Evolutionary conservation across 352 stramenopile species (phyloP).

Genomic region (Pythium monospermum): DNA sequence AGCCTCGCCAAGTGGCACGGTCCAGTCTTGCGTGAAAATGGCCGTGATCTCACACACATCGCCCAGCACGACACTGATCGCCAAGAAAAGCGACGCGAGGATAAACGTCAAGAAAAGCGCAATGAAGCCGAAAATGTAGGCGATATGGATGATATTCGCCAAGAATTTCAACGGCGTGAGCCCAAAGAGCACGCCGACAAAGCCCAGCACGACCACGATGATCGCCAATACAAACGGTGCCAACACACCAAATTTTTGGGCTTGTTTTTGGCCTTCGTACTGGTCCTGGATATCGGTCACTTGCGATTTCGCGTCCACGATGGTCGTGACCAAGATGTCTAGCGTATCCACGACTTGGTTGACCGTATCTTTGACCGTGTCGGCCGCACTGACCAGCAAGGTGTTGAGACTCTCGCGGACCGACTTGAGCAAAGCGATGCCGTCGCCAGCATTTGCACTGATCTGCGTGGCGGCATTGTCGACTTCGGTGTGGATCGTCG

Average conservation of each 20-base stretch:
- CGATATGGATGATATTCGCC: conserved; percentile 69
- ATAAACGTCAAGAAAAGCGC: conserved; percentile 60
- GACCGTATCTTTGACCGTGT: conserved; percentile 32
- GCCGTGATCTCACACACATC: conserved; percentile 54
- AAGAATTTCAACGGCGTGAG: conserved; percentile 54
- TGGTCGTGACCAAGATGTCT: conserved; percentile 20
- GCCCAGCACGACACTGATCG: conserved; percentile 46
- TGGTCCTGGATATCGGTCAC: conserved; percentile 29
- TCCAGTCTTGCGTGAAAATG: conserved; percentile 54
- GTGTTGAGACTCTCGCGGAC: conserved; percentile 31
- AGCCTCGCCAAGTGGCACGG: conserved; percentile 37
- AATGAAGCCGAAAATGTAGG: conserved; percentile 66
- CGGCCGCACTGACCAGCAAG: conserved; percentile 34
- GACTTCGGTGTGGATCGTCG: conserved; percentile 32
- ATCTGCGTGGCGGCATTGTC: conserved; percentile 28
- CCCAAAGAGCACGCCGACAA: conserved; percentile 64
- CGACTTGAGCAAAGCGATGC: conserved; percentile 26
- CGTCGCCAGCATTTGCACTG: conserved; percentile 27
- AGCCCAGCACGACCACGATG: conserved; percentile 42
- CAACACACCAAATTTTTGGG: conserved; percentile 38
- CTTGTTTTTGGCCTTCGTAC: conserved; percentile 40
- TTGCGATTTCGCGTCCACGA: conserved; percentile 26
- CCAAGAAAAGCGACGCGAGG: conserved; percentile 47
- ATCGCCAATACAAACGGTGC: conserved; percentile 51
- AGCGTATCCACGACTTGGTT: conserved; percentile 28